phyloP scores from a whole-genome alignment of 768 basidiomycete genomes.

The Pleurotus eryngii region DNA sequence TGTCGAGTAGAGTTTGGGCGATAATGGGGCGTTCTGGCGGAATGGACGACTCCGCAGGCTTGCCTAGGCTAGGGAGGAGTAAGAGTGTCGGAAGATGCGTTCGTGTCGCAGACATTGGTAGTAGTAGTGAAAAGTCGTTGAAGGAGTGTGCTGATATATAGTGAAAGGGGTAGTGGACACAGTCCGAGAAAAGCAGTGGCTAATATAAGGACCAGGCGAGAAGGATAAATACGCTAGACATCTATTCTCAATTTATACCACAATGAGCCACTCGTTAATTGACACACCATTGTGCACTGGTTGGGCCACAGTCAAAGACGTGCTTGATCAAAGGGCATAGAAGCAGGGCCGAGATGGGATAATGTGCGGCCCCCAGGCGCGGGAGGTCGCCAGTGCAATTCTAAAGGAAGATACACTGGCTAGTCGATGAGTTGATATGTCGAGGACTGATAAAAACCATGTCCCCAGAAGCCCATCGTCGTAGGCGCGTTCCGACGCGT shows the following conservation, averaged over 20 bases:
- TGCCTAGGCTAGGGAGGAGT: conserved; percentile 12
- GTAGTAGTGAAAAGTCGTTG: too few relatives aligned
- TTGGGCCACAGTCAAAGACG: not conserved
- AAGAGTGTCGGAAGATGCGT: conserved; percentile 17
- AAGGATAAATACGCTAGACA: conserved; percentile 5
- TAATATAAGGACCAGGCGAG: conserved; percentile 4
- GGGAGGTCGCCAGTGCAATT: too few relatives aligned
- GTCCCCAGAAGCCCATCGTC: too few relatives aligned
- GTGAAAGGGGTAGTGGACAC: not conserved
- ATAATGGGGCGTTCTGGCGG: conserved; percentile 27
- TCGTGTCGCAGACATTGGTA: conserved; percentile 11
- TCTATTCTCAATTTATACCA: not conserved
- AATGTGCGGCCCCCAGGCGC: too few relatives aligned
- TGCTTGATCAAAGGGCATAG: not conserved
- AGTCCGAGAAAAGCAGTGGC: conserved; percentile 1
- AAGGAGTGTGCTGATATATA: too few relatives aligned
- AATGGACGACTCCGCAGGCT: conserved; percentile 8
- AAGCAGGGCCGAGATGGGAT: too few relatives aligned
- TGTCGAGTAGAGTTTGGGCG: conserved; percentile 22
- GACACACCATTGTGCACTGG: not conserved
- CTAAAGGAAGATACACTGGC: too few relatives aligned
- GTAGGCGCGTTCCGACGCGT: too few relatives aligned
- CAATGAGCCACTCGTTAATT: conserved; percentile 5
- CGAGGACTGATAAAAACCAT: too few relatives aligned
- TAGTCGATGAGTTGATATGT: too few relatives aligned